Conservation (phyloP, 331 rosid genomes). For the Malus hybrid region DNA sequence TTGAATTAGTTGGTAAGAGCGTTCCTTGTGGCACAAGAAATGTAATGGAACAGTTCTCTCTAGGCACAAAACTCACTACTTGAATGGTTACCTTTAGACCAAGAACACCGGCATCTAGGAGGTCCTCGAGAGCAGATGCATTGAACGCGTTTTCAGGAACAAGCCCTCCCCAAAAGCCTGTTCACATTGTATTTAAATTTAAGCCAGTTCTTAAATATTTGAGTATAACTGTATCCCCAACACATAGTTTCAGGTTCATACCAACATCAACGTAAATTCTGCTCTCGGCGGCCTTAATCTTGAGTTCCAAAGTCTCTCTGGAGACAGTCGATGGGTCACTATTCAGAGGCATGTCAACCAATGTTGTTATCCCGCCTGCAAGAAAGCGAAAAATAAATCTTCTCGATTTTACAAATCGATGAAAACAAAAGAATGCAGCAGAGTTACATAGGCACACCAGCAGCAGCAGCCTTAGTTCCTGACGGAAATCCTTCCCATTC, state of each 20-base stretch:
- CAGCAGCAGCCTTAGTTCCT: constrained; percentile 96
- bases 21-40: not conserved
- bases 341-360: constrained; percentile 97
- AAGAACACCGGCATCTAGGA: constrained; percentile 79
- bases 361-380: constrained; percentile 85
- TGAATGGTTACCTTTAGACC: constrained; percentile 66
- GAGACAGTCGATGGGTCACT: constrained; percentile 77
- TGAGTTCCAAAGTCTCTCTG: constrained; percentile 66
- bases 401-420: not conserved
- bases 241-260: constrained; percentile 28
- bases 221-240: not conserved
- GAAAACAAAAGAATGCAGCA: not conserved
- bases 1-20: not conserved
- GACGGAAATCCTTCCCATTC: constrained; percentile 97
- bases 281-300: constrained; percentile 68
- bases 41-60: not conserved
- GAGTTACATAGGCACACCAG: constrained; percentile 46
- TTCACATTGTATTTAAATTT: constrained; percentile 12
- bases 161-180: constrained; percentile 99
- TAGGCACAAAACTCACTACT: not conserved
- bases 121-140: constrained; percentile 66
- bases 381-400: not conserved
- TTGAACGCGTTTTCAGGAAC: constrained; percentile 87
- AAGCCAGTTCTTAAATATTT: not conserved
- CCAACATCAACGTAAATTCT: constrained; percentile 84